Evolutionary conservation across 306 rosid species (phyloP), one percentile per base, ranked within the genome.

Genomic region (Fragaria vesca): DNA sequence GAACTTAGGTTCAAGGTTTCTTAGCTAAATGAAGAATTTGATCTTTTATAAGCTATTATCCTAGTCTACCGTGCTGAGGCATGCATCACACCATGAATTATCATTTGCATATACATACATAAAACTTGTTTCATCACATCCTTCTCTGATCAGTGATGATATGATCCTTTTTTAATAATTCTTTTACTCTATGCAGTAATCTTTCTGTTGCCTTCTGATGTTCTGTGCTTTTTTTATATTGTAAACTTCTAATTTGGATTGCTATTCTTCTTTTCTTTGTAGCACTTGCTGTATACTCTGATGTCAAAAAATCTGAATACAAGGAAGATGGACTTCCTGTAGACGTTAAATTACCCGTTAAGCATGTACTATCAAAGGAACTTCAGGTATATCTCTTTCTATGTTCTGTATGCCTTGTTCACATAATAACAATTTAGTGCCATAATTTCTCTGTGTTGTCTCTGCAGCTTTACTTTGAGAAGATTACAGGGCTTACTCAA

Each of bases 401-500:
- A 73, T 74, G 15, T 78, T 70, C 12, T 40, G 13, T 58, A 24
- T 79, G 69, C 66, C 51, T 48, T 79, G 75, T 77, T 57, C 32
- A 52, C 36, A 21, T 24, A 73, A 13, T 69, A 66, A 38, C 30
- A 68, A 67, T 80, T 80, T 83, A 60, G 60, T 58, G 21, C 55
- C 48, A 15, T 26, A 62, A 58, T 67, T 55, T 80, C 78, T 83
- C 78, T 66, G 74, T 69, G 85, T 82, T 85, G 10, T 42, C 45
- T 77, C 72, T 84, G 69, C 94, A 92, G 98, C 92, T 92, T 66
- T 94, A 90, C 90, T 94, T 83, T 43, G 90, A 86, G 42, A 92
- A 94, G 86, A 85, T 92, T 79, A 94, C 78, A 17, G 89, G 81
- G 45, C 79, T 94, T 78, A 78, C 88, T 72, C 65, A 86, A 66